These are phyloP conservation scores for Maudiozyma saulgeensis DNA, from an alignment of 805 yeast genomes.

Conservation along the genomic window DNA sequence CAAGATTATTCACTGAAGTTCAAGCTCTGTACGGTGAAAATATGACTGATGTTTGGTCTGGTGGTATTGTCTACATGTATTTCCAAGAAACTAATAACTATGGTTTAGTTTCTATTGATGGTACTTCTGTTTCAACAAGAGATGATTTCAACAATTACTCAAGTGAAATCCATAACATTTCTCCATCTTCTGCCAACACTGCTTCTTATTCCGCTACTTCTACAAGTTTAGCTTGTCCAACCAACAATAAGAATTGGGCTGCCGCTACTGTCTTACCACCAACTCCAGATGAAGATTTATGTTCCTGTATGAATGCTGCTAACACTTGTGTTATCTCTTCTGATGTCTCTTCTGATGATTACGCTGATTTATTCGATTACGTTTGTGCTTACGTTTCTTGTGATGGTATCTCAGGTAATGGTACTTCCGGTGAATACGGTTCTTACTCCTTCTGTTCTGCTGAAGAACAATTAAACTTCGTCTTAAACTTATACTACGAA, in stretches of 20 bases:
- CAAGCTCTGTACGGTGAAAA: conserved; percentile 50
- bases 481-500: conserved; percentile 55
- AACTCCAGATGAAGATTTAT: conserved; percentile 56
- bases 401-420: conserved; percentile 51
- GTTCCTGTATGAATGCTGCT: conserved; percentile 53
- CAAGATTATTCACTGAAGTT: conserved; percentile 69
- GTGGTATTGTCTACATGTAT: conserved; percentile 85
- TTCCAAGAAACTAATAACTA: conserved; percentile 67
- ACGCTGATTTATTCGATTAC: conserved; percentile 46
- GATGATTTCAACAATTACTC: conserved; percentile 56
- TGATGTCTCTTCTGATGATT: conserved; percentile 46
- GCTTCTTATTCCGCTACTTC: conserved; percentile 33
- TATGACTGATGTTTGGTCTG: conserved; percentile 82
- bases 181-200: conserved; percentile 42
- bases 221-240: conserved; percentile 53
- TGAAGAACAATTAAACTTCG: conserved; percentile 55
- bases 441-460: conserved; percentile 61
- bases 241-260: conserved; percentile 46
- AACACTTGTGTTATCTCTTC: conserved; percentile 51
- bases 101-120: conserved; percentile 55
- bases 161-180: conserved; percentile 43
- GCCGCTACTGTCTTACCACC: conserved; percentile 70
- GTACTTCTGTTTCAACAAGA: conserved; percentile 46
- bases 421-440: conserved; percentile 60
- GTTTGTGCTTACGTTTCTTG: conserved; percentile 54